phyloP scores from a whole-genome alignment of 2,329 filamentous ascomycete genomes.

The Xylariaceae sp. region DNA sequence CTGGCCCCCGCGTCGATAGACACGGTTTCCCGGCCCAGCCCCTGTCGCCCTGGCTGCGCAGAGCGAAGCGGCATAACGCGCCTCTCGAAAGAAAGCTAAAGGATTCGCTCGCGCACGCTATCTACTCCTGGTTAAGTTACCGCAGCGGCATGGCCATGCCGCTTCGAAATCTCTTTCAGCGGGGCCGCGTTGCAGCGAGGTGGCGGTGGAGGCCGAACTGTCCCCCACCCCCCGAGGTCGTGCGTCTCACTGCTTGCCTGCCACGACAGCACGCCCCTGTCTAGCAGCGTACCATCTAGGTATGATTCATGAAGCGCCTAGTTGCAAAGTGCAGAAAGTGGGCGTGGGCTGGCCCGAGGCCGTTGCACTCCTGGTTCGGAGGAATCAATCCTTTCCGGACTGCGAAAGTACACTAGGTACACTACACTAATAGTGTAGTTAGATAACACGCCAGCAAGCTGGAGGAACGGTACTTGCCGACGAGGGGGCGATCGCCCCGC shows the following conservation, averaged over 20 bases:
- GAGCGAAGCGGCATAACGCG: neutral
- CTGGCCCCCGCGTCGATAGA: neutral
- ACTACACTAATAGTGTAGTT: too few species aligned
- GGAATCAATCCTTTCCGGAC: constrained; percentile 50
- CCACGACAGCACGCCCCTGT: neutral
- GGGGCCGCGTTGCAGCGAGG: neutral
- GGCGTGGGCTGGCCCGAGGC: neutral
- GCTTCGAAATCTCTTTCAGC: neutral
- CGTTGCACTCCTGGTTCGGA: neutral
- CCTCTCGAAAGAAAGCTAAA: neutral
- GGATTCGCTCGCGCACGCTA: neutral
- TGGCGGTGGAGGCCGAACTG: neutral
- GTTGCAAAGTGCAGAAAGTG: neutral
- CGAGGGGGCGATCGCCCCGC: constrained; percentile 66
- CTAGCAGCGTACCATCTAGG: neutral
- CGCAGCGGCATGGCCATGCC: neutral
- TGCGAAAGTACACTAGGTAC: constrained; percentile 45
- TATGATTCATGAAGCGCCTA: too few species aligned
- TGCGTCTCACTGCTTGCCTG: neutral
- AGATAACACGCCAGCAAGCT: constrained; percentile 51
- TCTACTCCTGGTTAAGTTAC: too few species aligned
- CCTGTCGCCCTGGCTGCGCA: neutral
- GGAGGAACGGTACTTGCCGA: constrained; percentile 64
- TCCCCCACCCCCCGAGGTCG: too few species aligned
- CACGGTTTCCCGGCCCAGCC: neutral